phyloP scores from a whole-genome alignment of 257 asterid genomes.

The Nicotiana sylvestris region DNA sequence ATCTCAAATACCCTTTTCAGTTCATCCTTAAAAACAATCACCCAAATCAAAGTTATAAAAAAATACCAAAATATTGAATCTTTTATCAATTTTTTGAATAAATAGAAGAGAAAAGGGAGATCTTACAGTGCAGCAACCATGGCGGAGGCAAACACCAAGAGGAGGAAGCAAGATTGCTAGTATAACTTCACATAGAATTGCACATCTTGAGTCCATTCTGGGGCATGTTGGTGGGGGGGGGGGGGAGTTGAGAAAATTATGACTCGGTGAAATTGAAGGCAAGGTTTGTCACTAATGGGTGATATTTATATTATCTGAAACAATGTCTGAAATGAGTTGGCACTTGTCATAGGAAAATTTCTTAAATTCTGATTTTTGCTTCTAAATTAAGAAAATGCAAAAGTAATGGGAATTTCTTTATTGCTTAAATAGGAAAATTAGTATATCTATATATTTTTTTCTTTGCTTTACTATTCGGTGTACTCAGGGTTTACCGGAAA shows the following conservation, averaged over 20 bases:
- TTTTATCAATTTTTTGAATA: background rate
- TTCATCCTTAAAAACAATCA: background rate
- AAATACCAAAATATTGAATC: background rate
- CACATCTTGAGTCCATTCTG: slow-evolving; percentile 46
- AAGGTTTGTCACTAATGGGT: background rate
- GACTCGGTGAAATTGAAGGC: background rate
- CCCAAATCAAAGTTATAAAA: background rate
- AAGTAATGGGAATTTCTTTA: background rate
- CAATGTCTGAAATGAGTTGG: background rate
- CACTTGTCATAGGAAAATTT: background rate
- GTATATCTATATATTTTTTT: no score
- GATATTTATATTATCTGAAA: background rate
- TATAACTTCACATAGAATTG: slow-evolving; percentile 32
- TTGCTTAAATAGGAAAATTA: no score
- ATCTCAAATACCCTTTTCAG: background rate
- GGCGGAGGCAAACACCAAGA: slow-evolving; percentile 77
- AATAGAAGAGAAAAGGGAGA: background rate
- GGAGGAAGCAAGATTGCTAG: slow-evolving; percentile 77
- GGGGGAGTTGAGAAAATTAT: background rate
- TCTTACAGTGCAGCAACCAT: slow-evolving; percentile 81
- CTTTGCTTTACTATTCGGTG: no score
- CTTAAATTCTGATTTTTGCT: background rate
- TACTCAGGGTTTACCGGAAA: no score
- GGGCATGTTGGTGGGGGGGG: background rate
- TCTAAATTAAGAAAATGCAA: background rate